A percentile compares a stretch with the other conserved stretches of the same genome.
These are phyloP conservation scores for Mycena rebaudengoi DNA, from an alignment of 768 basidiomycete genomes.

Conservation along the genomic window DNA sequence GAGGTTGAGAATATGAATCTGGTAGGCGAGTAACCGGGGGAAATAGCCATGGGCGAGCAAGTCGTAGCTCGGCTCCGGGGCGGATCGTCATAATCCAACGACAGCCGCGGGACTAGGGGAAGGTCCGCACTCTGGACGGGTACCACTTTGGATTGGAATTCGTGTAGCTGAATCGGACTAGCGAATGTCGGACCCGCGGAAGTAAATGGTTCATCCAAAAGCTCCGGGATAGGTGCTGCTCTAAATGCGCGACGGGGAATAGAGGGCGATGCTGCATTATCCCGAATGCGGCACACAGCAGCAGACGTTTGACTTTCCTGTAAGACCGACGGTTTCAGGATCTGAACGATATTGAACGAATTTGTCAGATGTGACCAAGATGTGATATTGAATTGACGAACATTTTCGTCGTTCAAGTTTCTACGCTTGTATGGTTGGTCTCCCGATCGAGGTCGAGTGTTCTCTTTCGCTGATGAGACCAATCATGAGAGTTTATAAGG, in stretches of 20 bases:
- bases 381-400: no score
- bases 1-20: neutral
- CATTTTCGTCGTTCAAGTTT: neutral
- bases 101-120: no score
- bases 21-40: constrained; percentile 10
- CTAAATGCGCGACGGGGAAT: no score
- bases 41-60: constrained; percentile 13
- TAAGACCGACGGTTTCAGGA: no score
- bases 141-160: neutral
- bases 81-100: neutral
- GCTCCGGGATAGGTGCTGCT: neutral
- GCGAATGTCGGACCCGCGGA: neutral
- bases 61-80: neutral
- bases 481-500: neutral
- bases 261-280: no score
- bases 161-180: neutral
- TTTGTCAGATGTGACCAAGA: no score
- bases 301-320: no score
- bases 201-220: neutral
- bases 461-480: constrained; percentile 10
- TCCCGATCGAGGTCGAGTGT: neutral
- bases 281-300: no score
- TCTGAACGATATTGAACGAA: no score
- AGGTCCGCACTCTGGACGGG: no score
- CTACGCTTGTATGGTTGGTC: neutral